These are phyloP conservation scores for Tephrocybe sp. DNA, from an alignment of 768 basidiomycete species.

Conservation along the genomic window DNA sequence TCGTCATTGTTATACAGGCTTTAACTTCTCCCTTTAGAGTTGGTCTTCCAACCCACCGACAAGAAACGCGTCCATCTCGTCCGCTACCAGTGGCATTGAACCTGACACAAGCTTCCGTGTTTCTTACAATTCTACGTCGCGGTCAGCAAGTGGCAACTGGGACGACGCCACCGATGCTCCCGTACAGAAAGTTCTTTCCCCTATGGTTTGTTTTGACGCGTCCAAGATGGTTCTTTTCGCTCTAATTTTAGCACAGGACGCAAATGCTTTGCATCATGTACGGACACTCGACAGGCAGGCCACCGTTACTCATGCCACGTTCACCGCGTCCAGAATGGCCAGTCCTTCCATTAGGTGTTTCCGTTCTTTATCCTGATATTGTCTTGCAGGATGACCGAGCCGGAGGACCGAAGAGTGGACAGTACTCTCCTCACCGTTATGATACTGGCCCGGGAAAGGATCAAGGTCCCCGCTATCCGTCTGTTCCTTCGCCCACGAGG, in stretches of 20 bases:
- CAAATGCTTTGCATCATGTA: slow-evolving; percentile 42
- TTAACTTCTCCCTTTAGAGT: slow-evolving; percentile 41
- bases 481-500: slow-evolving; percentile 46
- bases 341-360: slow-evolving; percentile 18
- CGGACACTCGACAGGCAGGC: slow-evolving; percentile 42
- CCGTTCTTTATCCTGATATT: slow-evolving; percentile 15
- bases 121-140: slow-evolving; percentile 35
- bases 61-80: slow-evolving; percentile 64
- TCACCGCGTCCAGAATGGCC: slow-evolving; percentile 43
- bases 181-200: slow-evolving; percentile 48
- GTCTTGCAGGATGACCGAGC: slow-evolving; percentile 45
- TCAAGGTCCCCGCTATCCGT: slow-evolving; percentile 38
- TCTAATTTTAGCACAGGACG: slow-evolving; percentile 36
- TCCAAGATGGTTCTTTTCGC: slow-evolving; percentile 11
- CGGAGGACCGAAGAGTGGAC: slow-evolving; percentile 42
- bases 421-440: slow-evolving; percentile 56
- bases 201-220: slow-evolving; percentile 33
- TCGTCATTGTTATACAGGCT: background rate
- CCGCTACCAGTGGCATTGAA: slow-evolving; percentile 53
- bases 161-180: slow-evolving; percentile 53
- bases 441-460: slow-evolving; percentile 47
- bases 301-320: slow-evolving; percentile 35
- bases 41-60: slow-evolving; percentile 51
- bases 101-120: slow-evolving; percentile 47
- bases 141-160: slow-evolving; percentile 58